Evolutionary conservation across 2,329 filamentous ascomycete species (phyloP).

Genomic region (Colletotrichum tropicicola): DNA sequence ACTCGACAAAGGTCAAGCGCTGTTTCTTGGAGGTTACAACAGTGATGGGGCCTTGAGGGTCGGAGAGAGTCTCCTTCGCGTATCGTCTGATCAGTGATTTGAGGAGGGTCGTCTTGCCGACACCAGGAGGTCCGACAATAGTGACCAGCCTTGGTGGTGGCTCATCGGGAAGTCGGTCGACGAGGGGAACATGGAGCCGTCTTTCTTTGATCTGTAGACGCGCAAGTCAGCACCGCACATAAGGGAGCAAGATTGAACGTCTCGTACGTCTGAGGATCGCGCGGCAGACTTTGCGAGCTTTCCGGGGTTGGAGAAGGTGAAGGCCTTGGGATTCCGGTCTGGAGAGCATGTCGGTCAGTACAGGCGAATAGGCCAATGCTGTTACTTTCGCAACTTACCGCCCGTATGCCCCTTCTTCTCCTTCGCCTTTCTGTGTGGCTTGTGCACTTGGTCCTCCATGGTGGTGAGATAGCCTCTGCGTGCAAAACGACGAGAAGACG

Average conservation of each 20-base stretch:
- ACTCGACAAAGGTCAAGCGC: constrained; percentile 94
- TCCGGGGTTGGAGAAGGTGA: constrained; percentile 84
- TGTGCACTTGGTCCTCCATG: constrained; percentile 87
- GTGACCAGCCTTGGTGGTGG: constrained; percentile 91
- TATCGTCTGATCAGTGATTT: constrained; percentile 95
- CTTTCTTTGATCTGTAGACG: constrained; percentile 84
- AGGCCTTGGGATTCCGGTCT: constrained; percentile 90
- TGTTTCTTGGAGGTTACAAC: constrained; percentile 97
- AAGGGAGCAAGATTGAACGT: too few species aligned
- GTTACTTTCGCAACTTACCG: constrained; percentile 50
- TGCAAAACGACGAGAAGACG: constrained; percentile 4
- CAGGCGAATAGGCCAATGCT: not conserved
- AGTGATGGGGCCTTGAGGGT: constrained; percentile 91
- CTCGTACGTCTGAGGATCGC: constrained; percentile 74
- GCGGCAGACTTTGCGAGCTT: constrained; percentile 80
- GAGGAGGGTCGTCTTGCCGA: constrained; percentile 93
- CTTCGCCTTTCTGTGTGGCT: constrained; percentile 86
- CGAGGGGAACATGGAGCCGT: constrained; percentile 92
- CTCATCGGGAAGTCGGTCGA: constrained; percentile 95
- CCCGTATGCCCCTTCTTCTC: constrained; percentile 80
- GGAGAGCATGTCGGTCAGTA: constrained; percentile 35
- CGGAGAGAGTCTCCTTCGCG: constrained; percentile 91
- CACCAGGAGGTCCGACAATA: constrained; percentile 93
- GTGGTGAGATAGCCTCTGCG: constrained; percentile 37
- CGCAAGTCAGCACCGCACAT: not conserved